Evolutionary conservation across 129 eudicot species (phyloP), one percentile per base, ranked within the genome.

Genomic region (Oenanthe sinensis): DNA sequence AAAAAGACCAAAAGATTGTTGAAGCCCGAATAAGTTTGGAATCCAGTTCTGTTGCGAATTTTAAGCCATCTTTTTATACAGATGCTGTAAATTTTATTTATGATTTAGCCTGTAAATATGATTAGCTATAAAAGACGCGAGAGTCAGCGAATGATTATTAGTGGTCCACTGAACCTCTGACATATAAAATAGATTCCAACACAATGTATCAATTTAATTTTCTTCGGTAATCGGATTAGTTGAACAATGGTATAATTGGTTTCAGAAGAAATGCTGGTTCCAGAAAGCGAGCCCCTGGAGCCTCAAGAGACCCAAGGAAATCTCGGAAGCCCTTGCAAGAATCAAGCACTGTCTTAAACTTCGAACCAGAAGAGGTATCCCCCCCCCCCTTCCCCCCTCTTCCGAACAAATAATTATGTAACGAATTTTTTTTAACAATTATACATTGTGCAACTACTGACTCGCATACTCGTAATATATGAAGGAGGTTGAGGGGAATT

Each of bases 191-290:
- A 17, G 24, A 52, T 19, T 19, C 62, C 26, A 54, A 16, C 75
- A 19, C 2, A 0, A 2, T 39, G 14, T 20, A 45, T 19, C 36
- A 19, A 9, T 44, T 0, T 43, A 24, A 20, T 22, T 72, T 44
- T 73, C 50, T 73, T 44, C 12, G 26, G 26, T n/a, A 16, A 22
- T 10, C 20, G 45, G 9, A 71, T 44, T 14, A 26, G 40, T 74
- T 74, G 40, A 74, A 44, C 58, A 11, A 42, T 11, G 20, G 46
- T 79, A 44, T 72, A 54, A 52, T 22, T 42, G 49, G 71, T 85
- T 80, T 82, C 97, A 93, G 98, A 83, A 90, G 81, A 78, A 86
- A 79, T 84, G 79, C 68, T 26, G 88, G 87, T 77, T 79, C 86
- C 75, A 79, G 76, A 76, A 44, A 69, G 52, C 83, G 50, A 76